Conservation (phyloP, 2,329 filamentous ascomycete genomes). For the Pseudogymnoascus pannorum region DNA sequence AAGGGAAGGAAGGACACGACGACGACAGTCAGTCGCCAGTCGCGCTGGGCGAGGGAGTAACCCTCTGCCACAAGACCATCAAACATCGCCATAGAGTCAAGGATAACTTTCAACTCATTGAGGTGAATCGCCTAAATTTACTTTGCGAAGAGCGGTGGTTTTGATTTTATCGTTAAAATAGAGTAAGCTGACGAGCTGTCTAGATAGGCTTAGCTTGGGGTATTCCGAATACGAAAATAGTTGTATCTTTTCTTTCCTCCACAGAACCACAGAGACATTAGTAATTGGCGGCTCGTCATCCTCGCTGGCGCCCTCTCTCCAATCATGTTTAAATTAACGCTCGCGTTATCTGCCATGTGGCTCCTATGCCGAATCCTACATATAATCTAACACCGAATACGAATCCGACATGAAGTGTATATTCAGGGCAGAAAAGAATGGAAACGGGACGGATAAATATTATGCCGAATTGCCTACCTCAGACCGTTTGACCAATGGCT, state of each 20-base stretch:
- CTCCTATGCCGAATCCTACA: no score
- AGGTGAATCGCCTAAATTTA: background rate
- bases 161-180: background rate
- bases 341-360: background rate
- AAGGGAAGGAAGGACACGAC: background rate
- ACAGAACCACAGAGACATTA: no score
- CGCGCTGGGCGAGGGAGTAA: background rate
- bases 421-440: no score
- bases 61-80: background rate
- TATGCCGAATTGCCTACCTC: background rate
- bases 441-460: background rate
- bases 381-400: background rate
- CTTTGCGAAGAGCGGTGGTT: background rate
- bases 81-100: background rate
- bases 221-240: conserved; percentile 4
- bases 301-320: background rate
- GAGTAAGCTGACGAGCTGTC: background rate
- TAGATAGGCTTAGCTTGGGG: background rate
- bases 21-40: background rate
- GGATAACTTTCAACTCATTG: background rate
- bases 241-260: background rate
- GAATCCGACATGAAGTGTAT: background rate
- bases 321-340: background rate
- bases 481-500: background rate
- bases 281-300: background rate